Evolutionary conservation across 2,329 filamentous ascomycete genomes (phyloP), one percentile per base, ranked within the genome.

Genomic region (Fusarium miscanthi): DNA sequence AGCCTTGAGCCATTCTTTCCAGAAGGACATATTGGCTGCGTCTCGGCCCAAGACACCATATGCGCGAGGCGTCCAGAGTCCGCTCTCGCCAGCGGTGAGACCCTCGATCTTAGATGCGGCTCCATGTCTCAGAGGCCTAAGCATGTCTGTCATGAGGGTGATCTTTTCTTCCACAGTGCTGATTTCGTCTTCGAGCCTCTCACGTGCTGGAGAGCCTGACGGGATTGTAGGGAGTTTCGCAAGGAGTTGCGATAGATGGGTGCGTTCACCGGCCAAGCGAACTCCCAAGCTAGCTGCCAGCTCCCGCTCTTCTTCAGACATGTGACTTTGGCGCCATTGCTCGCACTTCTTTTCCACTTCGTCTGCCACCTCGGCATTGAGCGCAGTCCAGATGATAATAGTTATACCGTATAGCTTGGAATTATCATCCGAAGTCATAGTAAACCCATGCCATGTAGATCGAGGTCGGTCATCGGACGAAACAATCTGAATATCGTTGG

Each of bases 361-460:
- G 60, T 95, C 94, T 3, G 96, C 95, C 10, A 95, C 91, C 64
- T 92, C 90, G 16, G 91, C 87, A 69, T 93, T 94, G 60, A 99
- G 83, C 1, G 96, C 94, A 60, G 94, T 93, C 96, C 96, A 99
- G 45, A 98, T 89, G 60, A 94, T 97, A 61, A 98, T 88, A 70
- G 93, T 95, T 65, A 98, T 93, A 38, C 94, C 95, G 79, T 98
- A 95, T 25, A 98, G 87, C 80, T 96, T 97, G 61, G 94, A 93
- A 77, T 94, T 95, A 79, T 98, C 95, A 62, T 93, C 93, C 27
- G 92, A 93, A 5, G 96, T 99, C 96, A 99, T 98, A 70, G 94
- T 95, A 79, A 99, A 99, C 53, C 96, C 96, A 82, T 99, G 96
- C 96, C 96, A 99, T 30, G 95, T 98, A n/a, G 96, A 95, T 69